Conservation (phyloP, 352 stramenopile species). For the Globisporangium cystogenes region DNA sequence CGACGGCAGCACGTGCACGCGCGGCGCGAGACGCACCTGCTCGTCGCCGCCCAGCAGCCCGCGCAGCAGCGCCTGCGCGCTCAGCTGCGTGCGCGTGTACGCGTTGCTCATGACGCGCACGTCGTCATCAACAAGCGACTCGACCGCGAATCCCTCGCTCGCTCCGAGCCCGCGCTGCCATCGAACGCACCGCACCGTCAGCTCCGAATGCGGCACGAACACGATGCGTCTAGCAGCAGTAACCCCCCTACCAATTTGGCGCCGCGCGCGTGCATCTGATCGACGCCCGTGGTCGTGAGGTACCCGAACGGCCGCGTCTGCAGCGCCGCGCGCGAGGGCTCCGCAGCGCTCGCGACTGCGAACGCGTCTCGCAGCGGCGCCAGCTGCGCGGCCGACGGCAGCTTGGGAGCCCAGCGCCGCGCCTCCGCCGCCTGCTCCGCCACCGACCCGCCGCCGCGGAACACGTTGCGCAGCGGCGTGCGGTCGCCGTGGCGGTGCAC, state of each 20-base stretch:
- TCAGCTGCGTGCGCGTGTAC: constrained; percentile 78
- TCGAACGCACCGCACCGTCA: neutral
- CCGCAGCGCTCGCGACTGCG: constrained; percentile 13
- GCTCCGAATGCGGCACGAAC: neutral
- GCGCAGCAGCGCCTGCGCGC: constrained; percentile 54
- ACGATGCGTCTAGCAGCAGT: too few species aligned
- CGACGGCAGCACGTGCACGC: constrained; percentile 49
- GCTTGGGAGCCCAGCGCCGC: constrained; percentile 32
- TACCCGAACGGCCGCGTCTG: constrained; percentile 66
- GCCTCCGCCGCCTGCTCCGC: constrained; percentile 31
- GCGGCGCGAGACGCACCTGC: constrained; percentile 24
- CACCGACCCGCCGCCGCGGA: constrained; percentile 21
- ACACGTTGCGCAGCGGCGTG: constrained; percentile 71
- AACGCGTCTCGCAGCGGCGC: constrained; percentile 28
- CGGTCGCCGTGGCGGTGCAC: constrained; percentile 78
- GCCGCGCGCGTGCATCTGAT: constrained; percentile 60
- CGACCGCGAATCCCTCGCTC: constrained; percentile 36
- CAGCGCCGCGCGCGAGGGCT: constrained; percentile 17
- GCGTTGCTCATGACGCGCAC: constrained; percentile 63
- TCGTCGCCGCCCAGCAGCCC: constrained; percentile 39
- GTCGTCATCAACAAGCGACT: constrained; percentile 21
- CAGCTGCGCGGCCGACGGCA: constrained; percentile 36
- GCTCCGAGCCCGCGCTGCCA: constrained; percentile 33
- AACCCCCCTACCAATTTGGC: constrained; percentile 42
- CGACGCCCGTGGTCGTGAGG: constrained; percentile 53